phyloP scores from a whole-genome alignment of 768 basidiomycete species.

The Rhodotorula kratochvilovae region DNA sequence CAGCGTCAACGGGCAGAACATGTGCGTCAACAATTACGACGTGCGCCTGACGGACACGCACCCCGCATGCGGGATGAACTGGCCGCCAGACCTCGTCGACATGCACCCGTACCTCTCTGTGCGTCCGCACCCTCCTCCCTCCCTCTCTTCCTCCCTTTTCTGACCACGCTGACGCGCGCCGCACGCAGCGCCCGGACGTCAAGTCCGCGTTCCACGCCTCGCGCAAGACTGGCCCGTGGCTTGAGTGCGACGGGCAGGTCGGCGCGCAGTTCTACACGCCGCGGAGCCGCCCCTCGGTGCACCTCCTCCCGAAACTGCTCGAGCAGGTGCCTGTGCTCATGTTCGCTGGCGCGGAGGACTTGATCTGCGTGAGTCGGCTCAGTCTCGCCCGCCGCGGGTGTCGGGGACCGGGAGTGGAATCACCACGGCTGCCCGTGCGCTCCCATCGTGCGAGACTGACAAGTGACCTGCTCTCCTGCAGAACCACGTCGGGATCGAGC shows the following conservation, averaged over 20 bases:
- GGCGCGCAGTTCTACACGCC: constrained; percentile 59
- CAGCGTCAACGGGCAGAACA: constrained; percentile 51
- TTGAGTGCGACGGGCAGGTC: constrained; percentile 66
- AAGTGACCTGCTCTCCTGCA: no score
- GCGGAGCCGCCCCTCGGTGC: constrained; percentile 64
- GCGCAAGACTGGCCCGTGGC: constrained; percentile 59
- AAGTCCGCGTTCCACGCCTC: constrained; percentile 74
- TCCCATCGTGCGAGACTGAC: no score
- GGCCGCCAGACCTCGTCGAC: constrained; percentile 77
- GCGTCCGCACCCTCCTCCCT: constrained; percentile 46
- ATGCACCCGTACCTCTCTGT: constrained; percentile 66
- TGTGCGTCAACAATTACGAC: constrained; percentile 93
- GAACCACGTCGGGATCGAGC: constrained; percentile 86
- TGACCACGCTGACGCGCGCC: not conserved
- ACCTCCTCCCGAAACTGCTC: constrained; percentile 70
- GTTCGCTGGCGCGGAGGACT: constrained; percentile 90
- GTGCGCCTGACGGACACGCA: constrained; percentile 70
- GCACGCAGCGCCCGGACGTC: constrained; percentile 68
- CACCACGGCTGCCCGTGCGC: no score
- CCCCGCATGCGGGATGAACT: constrained; percentile 95
- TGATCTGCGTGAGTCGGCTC: constrained; percentile 61
- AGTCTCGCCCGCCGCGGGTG: no score
- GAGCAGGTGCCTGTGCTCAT: constrained; percentile 77
- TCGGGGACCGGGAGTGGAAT: no score
- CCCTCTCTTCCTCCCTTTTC: no score